Evolutionary conservation across 176 grass and related monocot species (phyloP).

Genomic region (Musa itinerans): DNA sequence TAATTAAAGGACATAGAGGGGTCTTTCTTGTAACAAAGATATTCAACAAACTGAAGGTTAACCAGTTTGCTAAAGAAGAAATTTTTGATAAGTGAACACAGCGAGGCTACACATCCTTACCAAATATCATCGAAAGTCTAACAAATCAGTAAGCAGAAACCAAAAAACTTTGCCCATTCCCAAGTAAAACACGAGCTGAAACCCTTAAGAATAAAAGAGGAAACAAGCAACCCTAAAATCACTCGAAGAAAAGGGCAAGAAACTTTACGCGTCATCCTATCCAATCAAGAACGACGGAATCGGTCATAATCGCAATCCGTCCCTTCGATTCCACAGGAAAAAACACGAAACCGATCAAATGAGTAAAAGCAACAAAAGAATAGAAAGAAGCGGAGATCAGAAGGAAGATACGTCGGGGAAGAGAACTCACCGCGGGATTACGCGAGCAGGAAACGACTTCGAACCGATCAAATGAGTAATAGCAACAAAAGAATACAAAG

Average conservation of each 20-base stretch:
- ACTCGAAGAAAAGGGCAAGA: too few species aligned
- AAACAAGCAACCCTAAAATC: too few species aligned
- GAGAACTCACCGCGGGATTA: background rate
- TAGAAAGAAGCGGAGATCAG: background rate
- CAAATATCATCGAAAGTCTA: too few species aligned
- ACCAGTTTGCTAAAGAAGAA: background rate
- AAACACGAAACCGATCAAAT: background rate
- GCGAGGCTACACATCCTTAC: too few species aligned
- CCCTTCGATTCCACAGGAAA: background rate
- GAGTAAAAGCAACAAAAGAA: background rate
- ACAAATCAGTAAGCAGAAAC: too few species aligned
- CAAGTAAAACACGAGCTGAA: too few species aligned
- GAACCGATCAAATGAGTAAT: background rate
- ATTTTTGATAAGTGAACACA: background rate
- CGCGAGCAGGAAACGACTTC: constrained; percentile 9
- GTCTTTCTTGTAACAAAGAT: background rate
- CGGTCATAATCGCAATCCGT: background rate
- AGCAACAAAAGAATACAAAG: background rate
- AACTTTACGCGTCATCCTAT: too few species aligned
- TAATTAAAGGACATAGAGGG: background rate
- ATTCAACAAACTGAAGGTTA: background rate
- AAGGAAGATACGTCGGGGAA: background rate
- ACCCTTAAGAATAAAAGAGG: too few species aligned
- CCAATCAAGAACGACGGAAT: background rate
- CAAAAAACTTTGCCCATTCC: too few species aligned